These are phyloP conservation scores for Andrographis paniculata DNA, from an alignment of 305 asterid species.

Conservation along the genomic window DNA sequence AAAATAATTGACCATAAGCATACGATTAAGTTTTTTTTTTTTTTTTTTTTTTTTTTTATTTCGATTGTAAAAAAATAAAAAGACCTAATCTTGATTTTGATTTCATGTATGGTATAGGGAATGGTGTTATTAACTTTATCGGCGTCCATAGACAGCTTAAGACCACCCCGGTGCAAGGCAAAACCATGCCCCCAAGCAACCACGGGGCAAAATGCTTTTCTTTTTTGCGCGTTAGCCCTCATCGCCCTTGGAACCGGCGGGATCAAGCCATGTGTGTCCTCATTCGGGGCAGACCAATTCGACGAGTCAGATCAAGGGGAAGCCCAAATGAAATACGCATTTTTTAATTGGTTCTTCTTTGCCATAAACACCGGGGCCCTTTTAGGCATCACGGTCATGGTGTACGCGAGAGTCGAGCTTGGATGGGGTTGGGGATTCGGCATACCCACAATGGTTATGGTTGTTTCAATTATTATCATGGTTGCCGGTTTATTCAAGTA, in stretches of 20 bases:
- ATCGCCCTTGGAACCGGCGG: constrained; percentile 82
- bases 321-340: constrained; percentile 46
- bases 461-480: constrained; percentile 38
- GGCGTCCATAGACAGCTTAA: constrained; percentile 50
- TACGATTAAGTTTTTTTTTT: too few species aligned
- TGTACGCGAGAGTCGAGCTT: constrained; percentile 39
- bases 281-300: constrained; percentile 74
- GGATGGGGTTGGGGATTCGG: constrained; percentile 16
- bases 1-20: too few species aligned
- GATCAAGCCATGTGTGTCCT: constrained; percentile 74
- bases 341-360: constrained; percentile 82
- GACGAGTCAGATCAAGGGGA: constrained; percentile 45
- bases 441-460: constrained; percentile 40
- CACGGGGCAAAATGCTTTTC: constrained; percentile 33
- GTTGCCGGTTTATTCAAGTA: constrained; percentile 40
- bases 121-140: constrained; percentile 62
- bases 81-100: too few species aligned
- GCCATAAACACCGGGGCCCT: constrained; percentile 78
- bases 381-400: constrained; percentile 56
- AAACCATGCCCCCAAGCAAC: constrained; percentile 48
- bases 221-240: constrained; percentile 43
- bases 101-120: constrained; percentile 30
- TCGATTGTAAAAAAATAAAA: too few species aligned
- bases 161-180: constrained; percentile 47
- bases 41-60: not conserved